Percentiles rank a stretch among this genome's conserved stretches.
These are phyloP conservation scores for Laburnicola sp. DNA, from an alignment of 2,329 filamentous ascomycete species.

Conservation along the genomic window DNA sequence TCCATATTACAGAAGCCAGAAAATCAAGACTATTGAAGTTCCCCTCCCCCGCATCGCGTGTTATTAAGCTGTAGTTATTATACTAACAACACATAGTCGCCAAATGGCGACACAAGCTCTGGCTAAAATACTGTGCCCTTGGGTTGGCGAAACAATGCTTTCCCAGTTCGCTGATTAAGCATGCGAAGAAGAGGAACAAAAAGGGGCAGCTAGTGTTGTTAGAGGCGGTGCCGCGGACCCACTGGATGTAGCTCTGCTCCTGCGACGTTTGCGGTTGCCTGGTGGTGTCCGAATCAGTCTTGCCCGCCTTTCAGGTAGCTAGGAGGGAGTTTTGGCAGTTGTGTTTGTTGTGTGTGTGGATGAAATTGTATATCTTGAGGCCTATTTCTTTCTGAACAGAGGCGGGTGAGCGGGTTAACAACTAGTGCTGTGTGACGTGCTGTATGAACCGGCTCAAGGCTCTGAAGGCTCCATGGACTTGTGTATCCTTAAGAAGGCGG, in stretches of 20 bases:
- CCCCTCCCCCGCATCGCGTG: constrained; percentile 29
- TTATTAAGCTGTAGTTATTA: constrained; percentile 30
- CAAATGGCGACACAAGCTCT: constrained; percentile 21
- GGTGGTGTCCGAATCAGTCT: background rate
- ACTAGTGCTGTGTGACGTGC: too few species aligned
- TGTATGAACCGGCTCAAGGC: too few species aligned
- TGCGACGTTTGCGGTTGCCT: background rate
- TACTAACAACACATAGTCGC: constrained; percentile 30
- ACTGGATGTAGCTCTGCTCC: constrained; percentile 10
- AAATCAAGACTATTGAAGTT: constrained; percentile 21
- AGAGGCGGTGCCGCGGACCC: constrained; percentile 22
- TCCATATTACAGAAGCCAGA: constrained; percentile 2
- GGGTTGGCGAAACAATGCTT: constrained; percentile 11
- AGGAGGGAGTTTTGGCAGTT: background rate
- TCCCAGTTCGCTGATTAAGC: constrained; percentile 14
- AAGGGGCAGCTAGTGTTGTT: constrained; percentile 25
- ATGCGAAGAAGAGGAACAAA: constrained; percentile 25
- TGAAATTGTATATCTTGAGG: too few species aligned
- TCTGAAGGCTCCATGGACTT: too few species aligned
- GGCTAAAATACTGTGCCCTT: constrained; percentile 18
- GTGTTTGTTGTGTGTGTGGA: too few species aligned
- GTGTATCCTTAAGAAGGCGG: too few species aligned
- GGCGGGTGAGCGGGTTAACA: too few species aligned
- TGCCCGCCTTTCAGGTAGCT: background rate
- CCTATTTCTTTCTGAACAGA: too few species aligned